Evolutionary conservation across 495 filamentous ascomycete species (phyloP), one percentile per base, ranked within the genome.

Genomic region (Monascus purpureus): DNA sequence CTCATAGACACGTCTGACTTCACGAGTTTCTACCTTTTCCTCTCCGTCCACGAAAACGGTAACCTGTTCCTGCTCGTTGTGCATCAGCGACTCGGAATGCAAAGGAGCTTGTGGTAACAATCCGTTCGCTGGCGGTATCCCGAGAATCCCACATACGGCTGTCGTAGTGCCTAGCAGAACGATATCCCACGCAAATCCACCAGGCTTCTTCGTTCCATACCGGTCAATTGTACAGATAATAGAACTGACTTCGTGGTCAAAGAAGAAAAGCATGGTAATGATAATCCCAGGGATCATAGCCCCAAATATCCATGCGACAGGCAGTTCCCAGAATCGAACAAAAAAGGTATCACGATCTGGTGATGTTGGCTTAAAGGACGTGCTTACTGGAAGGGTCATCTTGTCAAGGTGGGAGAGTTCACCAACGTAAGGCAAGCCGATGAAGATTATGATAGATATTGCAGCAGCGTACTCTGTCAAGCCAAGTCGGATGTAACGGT

Each of bases 211-310:
- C 2, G 72, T 71, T 4, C 76, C 75, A 44, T 81, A 80, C 12
- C 73, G 67, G 13, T 72, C 65, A 33, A 78, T 66, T 0, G 77
- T 82, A 43, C 75, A 79, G 29, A 80, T 80, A 33, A 82, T 81
- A n/a, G 73, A 80, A 43, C 71, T 77, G 15, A 81, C 73, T 42
- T 82, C 77, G 32, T 80, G 77, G 35, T 82, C 76, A 41, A 81
- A 82, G 55, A 78, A 82, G 58, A 80, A 82, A 0, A 82, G 63
- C 0, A 73, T 57, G 1, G 75, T 81, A 35, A 81, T 76, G 38
- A 82, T 77, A 11, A 70, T 43, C 0, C 77, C 77, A 0, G 75
- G 75, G 2, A 80, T 51, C 6, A 80, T 69, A 25, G 77, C 68
- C 18, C 63, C 66, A 42, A 80, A 72, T 4, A 78, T 62, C 77